Base-by-base conservation (phyloP, 2,329 filamentous ascomycete genomes). In the Bretziella fagacearum region DNA sequence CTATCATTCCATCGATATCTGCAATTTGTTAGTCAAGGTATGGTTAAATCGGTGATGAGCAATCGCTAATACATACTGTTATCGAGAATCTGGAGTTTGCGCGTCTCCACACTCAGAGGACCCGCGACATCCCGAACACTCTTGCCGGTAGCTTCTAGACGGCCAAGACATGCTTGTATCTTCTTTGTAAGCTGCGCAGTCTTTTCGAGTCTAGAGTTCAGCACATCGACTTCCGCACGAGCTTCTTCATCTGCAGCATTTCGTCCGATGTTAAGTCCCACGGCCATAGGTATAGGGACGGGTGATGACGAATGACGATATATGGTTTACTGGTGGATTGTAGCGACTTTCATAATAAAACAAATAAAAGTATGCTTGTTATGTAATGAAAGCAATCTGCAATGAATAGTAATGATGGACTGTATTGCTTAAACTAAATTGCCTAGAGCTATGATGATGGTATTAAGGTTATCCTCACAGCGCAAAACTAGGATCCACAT, bases 151-250 rank as follows among this genome's bases (percentile, higher is more conserved):
- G 80, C 77, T 56, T 96, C 86, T 27, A 98, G 70, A 48, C 87
- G 75, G 30, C 77, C 74, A 54, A 95, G 71, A 44, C 84, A 93
- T 23, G 83, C 81, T 62, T 93, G 83, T 48, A 98, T 95, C 68
- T 93, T 94, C 67, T 91, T 94, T 26, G 86, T 94, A 60, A 96
- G 73, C 58, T 85, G 77, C 51, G 86, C 81, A 55, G 93, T 93
- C 71, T 94, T 96, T 56, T 93, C 85, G 52, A 96, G 76, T 32
- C 77, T 70, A 46, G 77, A 81, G 55, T 79, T 80, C 41, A 82
- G 66, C 25, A 81, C 77, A 54, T 82, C 77, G 47, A 82, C 77
- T 60, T 81, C 77, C 39, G 77, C 77, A 49, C 75, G 68, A 37
- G 77, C 74, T 62, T 81, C 77, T 58, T 81, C 77, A 56, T 81